A percentile compares a stretch with the other conserved stretches of the same genome.
These are phyloP conservation scores for Rhodosporidiobolus odoratus DNA, from an alignment of 768 basidiomycete genomes.

Conservation along the genomic window DNA sequence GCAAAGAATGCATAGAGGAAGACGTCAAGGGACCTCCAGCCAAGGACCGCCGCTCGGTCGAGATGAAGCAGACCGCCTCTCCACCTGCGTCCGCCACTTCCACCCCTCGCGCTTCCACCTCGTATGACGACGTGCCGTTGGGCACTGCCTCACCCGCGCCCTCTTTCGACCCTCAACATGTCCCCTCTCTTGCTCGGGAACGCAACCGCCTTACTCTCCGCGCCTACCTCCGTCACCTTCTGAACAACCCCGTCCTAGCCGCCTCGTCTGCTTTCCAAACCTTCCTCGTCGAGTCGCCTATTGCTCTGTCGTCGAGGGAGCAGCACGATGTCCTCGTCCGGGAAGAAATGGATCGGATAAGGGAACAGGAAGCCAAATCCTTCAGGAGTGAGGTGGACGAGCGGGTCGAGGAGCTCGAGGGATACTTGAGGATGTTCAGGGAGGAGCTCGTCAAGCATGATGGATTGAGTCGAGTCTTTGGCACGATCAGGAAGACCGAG, in stretches of 20 bases:
- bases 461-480: conserved; percentile 82
- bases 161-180: conserved; percentile 4
- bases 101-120: conserved; percentile 16
- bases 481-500: conserved; percentile 73
- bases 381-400: conserved; percentile 82
- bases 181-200: conserved; percentile 58
- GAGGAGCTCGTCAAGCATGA: conserved; percentile 77
- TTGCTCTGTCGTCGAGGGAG: conserved; percentile 64
- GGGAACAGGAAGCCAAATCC: conserved; percentile 78
- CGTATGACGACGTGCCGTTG: neutral
- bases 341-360: conserved; percentile 78
- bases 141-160: conserved; percentile 19
- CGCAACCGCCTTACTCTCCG: conserved; percentile 92
- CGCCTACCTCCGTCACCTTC: conserved; percentile 77
- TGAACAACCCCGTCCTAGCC: conserved; percentile 66
- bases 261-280: conserved; percentile 78
- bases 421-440: conserved; percentile 77
- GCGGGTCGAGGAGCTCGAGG: conserved; percentile 77
- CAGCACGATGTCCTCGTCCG: conserved; percentile 67
- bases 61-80: conserved; percentile 36
- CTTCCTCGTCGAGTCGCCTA: conserved; percentile 75
- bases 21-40: conserved; percentile 73
- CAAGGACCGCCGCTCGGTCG: conserved; percentile 62
- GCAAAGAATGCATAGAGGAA: conserved; percentile 76
- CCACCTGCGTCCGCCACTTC: conserved; percentile 2